phyloP scores from a whole-genome alignment of 2,329 filamentous ascomycete genomes.

The Aspergillus fumigatus region DNA sequence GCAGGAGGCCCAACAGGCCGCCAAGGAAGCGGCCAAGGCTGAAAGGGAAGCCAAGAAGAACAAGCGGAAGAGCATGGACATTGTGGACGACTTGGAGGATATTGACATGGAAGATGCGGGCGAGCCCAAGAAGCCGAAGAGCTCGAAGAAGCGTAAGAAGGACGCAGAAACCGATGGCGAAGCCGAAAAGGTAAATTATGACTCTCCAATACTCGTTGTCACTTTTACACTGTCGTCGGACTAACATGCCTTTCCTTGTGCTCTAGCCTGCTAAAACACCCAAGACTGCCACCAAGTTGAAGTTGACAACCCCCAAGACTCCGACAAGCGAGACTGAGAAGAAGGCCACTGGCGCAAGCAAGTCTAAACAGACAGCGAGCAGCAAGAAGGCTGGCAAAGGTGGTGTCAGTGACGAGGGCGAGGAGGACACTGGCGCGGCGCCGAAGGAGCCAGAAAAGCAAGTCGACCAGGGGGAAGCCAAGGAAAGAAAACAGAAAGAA shows the following conservation, averaged over 20 bases:
- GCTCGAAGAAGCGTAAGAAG: slow-evolving; percentile 78
- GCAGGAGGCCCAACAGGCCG: slow-evolving; percentile 60
- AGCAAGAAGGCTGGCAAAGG: slow-evolving; percentile 59
- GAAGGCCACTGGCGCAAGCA: slow-evolving; percentile 48
- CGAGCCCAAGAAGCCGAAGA: slow-evolving; percentile 50
- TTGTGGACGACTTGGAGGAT: slow-evolving; percentile 49
- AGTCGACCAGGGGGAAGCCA: slow-evolving; percentile 51
- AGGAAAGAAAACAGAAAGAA: slow-evolving; percentile 56
- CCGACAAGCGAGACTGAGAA: slow-evolving; percentile 43
- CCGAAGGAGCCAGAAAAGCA: slow-evolving; percentile 49
- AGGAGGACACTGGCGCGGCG: slow-evolving; percentile 56
- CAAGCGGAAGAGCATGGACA: slow-evolving; percentile 48
- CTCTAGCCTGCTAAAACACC: slow-evolving; percentile 60
- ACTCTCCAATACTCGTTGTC: neutral
- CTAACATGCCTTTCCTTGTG: slow-evolving; percentile 2
- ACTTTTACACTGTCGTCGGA: neutral
- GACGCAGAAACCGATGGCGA: slow-evolving; percentile 62
- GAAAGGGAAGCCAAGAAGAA: slow-evolving; percentile 47
- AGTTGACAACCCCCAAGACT: slow-evolving; percentile 56
- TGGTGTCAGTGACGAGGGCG: slow-evolving; percentile 52
- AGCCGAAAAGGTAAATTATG: slow-evolving; percentile 57
- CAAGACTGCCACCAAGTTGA: slow-evolving; percentile 55
- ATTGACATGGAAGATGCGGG: slow-evolving; percentile 51
- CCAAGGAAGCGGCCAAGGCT: slow-evolving; percentile 51
- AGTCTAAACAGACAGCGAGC: slow-evolving; percentile 50